Percentiles rank a stretch among this genome's conserved stretches.
phyloP scores from a whole-genome alignment of 441 rosid genomes.

The Euphorbia corollata region DNA sequence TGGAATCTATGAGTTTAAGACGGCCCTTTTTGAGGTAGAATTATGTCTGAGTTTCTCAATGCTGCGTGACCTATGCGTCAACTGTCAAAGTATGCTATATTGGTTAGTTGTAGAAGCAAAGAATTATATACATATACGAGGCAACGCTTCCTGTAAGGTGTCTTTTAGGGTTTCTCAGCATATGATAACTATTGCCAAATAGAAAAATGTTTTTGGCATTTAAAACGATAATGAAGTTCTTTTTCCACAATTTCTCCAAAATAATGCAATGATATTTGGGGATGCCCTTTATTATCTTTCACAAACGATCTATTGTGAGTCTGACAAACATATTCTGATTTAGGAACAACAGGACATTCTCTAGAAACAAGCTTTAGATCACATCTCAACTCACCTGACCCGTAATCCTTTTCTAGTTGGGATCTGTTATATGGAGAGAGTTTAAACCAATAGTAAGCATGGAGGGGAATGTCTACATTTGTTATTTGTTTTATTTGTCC shows the following conservation, averaged over 20 bases:
- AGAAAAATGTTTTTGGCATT: not conserved
- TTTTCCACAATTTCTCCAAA: not conserved
- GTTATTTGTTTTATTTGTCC: not conserved
- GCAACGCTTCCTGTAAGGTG: not conserved
- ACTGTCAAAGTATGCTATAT: not conserved
- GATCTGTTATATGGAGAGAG: not conserved
- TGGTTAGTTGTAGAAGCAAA: not conserved
- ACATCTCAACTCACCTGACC: not conserved
- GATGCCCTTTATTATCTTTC: not conserved
- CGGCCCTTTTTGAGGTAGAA: not conserved
- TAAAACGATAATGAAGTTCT: too few relatives aligned
- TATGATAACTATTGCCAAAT: not conserved
- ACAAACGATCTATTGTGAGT: not conserved
- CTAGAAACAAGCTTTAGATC: not conserved
- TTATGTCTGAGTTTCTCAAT: not conserved
- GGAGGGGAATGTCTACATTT: not conserved
- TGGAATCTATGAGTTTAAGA: not conserved
- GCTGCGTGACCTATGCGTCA: not conserved
- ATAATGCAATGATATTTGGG: not conserved
- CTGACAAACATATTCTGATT: too few relatives aligned
- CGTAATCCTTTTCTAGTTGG: not conserved
- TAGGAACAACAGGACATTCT: not conserved
- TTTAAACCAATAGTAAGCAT: not conserved
- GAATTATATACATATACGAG: not conserved
- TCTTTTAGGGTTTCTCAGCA: not conserved